Conservation (phyloP, 768 basidiomycete genomes). For the Coprinellus aureogranulatus region DNA sequence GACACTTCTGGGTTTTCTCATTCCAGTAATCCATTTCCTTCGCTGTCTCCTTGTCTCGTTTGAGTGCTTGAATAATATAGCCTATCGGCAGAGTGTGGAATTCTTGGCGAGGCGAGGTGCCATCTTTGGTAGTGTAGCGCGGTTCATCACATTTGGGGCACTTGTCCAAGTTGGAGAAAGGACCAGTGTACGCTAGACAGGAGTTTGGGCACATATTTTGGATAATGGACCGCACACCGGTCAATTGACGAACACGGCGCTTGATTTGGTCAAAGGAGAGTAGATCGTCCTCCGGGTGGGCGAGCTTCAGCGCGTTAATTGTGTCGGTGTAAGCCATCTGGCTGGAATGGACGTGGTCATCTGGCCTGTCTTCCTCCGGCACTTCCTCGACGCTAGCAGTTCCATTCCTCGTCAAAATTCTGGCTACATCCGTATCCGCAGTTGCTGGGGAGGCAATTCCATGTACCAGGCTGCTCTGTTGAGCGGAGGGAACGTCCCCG, state of each 20-base stretch:
- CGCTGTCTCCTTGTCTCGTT: constrained; percentile 20
- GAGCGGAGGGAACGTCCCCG: no score
- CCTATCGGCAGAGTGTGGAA: constrained; percentile 42
- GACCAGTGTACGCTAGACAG: constrained; percentile 28
- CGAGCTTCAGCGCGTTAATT: not conserved
- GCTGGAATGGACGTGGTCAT: not conserved
- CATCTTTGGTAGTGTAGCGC: constrained; percentile 14
- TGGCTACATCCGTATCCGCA: no score
- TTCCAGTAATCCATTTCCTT: constrained; percentile 24
- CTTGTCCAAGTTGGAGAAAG: constrained; percentile 16
- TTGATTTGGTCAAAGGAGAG: constrained; percentile 29
- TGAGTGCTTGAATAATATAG: constrained; percentile 40
- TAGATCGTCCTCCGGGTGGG: constrained; percentile 9
- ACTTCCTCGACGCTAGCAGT: no score
- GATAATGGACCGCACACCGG: constrained; percentile 30
- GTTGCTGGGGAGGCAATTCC: no score
- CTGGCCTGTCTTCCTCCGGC: not conserved
- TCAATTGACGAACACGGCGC: constrained; percentile 22
- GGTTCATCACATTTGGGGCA: constrained; percentile 25
- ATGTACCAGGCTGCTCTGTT: no score
- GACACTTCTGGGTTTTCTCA: constrained; percentile 18
- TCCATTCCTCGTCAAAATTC: no score
- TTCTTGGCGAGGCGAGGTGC: constrained; percentile 18
- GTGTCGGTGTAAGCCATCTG: not conserved
- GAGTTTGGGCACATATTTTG: constrained; percentile 42